Percentiles rank a stretch among this genome's conserved stretches.
Conservation (phyloP, 2,329 filamentous ascomycete genomes). For the Colletotrichum trifolii region DNA sequence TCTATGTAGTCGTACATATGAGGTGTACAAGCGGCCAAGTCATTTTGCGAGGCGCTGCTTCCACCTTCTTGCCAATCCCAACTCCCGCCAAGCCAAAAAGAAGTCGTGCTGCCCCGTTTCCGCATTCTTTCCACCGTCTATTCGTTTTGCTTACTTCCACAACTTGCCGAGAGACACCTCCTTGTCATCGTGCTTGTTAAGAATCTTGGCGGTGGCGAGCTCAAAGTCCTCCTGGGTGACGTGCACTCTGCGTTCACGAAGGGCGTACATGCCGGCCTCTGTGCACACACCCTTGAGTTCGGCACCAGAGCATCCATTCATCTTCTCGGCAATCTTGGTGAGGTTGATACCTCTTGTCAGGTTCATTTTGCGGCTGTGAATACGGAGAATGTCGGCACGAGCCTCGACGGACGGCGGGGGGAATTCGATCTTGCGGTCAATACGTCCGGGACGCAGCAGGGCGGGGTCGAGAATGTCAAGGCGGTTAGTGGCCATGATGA, state of each 20-base stretch:
- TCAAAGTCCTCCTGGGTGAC: slow-evolving; percentile 99
- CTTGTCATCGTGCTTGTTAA: slow-evolving; percentile 99
- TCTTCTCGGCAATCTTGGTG: slow-evolving; percentile 99
- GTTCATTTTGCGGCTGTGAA: slow-evolving; percentile 99
- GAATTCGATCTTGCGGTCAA: slow-evolving; percentile 99
- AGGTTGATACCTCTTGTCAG: slow-evolving; percentile 96
- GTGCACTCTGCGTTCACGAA: slow-evolving; percentile 94
- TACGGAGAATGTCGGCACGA: slow-evolving; percentile 95
- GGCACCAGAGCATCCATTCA: slow-evolving; percentile 98
- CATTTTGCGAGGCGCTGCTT: slow-evolving; percentile 26
- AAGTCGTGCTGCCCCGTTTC: slow-evolving; percentile 25
- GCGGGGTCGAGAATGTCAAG: slow-evolving; percentile 97
- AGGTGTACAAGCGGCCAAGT: slow-evolving; percentile 33
- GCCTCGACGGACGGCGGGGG: slow-evolving; percentile 96
- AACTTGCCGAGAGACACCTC: slow-evolving; percentile 90
- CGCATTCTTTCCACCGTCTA: neutral
- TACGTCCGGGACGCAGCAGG: slow-evolving; percentile 92
- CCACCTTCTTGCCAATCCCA: slow-evolving; percentile 20
- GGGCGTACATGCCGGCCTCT: slow-evolving; percentile 97
- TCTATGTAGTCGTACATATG: slow-evolving; percentile 37
- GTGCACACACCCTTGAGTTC: slow-evolving; percentile 99
- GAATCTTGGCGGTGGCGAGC: slow-evolving; percentile 96
- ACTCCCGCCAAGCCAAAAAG: slow-evolving; percentile 34
- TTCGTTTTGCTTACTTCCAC: slow-evolving; percentile 58
- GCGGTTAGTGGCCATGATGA: slow-evolving; percentile 99